Evolutionary conservation across 148 eudicot species (phyloP).

Genomic region (Camellia sinensis): DNA sequence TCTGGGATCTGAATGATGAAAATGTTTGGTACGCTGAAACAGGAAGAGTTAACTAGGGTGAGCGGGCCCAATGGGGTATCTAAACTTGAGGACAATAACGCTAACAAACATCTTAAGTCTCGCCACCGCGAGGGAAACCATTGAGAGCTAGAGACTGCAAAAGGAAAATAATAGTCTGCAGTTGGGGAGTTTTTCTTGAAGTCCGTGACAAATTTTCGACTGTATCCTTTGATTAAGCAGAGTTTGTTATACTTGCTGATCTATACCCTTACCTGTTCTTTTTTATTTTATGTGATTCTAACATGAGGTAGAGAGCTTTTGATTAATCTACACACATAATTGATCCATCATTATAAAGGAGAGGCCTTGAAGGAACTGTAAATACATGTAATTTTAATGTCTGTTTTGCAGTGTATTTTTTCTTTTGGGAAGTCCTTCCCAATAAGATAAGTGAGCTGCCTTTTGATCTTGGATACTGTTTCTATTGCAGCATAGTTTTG

Average conservation of each 20-base stretch:
- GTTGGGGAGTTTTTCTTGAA: not conserved
- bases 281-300: not conserved
- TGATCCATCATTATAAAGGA: not conserved
- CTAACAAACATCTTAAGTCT: conserved; percentile 18
- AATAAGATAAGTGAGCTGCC: not conserved
- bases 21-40: conserved; percentile 27
- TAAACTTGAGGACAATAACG: conserved; percentile 35
- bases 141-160: conserved; percentile 11
- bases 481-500: no score
- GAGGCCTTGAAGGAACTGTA: not conserved
- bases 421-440: not conserved
- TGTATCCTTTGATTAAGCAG: not conserved
- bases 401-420: not conserved
- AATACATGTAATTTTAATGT: not conserved
- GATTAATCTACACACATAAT: not conserved
- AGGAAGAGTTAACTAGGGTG: conserved; percentile 62
- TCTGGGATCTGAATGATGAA: not conserved
- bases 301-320: not conserved
- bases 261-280: not conserved
- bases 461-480: no score
- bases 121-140: conserved; percentile 34
- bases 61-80: conserved; percentile 50
- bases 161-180: not conserved
- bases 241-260: conserved; percentile 4
- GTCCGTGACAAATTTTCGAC: not conserved